Evolutionary conservation across 208 protist species (phyloP).

Genomic region (Herpetomonas samuelpessoai): DNA sequence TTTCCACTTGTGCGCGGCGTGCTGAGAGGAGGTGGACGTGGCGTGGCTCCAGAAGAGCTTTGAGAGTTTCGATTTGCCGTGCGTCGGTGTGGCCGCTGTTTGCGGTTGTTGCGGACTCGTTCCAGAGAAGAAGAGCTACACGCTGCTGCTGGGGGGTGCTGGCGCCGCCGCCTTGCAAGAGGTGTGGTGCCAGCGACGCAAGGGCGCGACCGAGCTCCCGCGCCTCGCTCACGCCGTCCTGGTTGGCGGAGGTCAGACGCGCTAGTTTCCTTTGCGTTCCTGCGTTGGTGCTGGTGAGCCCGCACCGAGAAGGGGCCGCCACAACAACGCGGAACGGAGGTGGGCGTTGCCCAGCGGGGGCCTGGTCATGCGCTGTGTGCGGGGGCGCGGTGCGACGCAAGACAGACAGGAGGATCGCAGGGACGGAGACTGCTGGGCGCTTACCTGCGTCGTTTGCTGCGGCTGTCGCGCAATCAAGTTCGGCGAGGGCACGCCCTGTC

Average conservation of each 20-base stretch:
- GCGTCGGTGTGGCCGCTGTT: background rate
- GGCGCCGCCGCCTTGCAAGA: background rate
- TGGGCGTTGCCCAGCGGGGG: background rate
- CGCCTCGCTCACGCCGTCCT: background rate
- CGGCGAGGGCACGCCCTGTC: background rate
- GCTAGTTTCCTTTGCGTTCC: background rate
- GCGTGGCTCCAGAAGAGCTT: background rate
- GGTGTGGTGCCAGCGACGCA: background rate
- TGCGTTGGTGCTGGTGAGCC: background rate
- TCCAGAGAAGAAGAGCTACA: constrained; percentile 7
- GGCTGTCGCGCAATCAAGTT: background rate
- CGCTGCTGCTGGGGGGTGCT: background rate
- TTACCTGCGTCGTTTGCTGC: background rate
- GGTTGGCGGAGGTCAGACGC: background rate
- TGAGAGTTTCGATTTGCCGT: background rate
- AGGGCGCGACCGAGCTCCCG: background rate
- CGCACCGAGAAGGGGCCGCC: background rate
- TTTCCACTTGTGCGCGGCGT: constrained; percentile 6
- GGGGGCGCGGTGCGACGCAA: background rate
- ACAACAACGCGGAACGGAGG: background rate
- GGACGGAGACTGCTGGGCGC: background rate
- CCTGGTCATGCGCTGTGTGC: background rate
- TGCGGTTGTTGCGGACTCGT: background rate
- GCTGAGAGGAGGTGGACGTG: constrained; percentile 6
- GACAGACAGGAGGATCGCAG: background rate